phyloP scores from a whole-genome alignment of 768 basidiomycete species.

The Amanita rimosa region DNA sequence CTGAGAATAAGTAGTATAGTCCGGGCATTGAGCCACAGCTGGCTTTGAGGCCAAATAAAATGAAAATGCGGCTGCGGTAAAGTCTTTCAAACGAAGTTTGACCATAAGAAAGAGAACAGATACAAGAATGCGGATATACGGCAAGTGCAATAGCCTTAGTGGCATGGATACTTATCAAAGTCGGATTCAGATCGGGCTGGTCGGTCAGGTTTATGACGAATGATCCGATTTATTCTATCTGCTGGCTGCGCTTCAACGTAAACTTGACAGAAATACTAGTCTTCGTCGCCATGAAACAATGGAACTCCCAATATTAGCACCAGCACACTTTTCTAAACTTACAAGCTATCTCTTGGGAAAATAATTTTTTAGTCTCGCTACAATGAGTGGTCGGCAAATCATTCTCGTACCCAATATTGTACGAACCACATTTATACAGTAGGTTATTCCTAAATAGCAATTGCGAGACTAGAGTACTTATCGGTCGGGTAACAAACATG shows the following conservation, averaged over 20 bases:
- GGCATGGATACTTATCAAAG: background rate
- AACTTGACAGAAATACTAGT: too few relatives aligned
- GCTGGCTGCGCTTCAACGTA: too few relatives aligned
- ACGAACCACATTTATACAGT: background rate
- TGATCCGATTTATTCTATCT: too few relatives aligned
- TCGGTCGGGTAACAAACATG: background rate
- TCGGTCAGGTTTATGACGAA: too few relatives aligned
- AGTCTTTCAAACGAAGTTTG: slow-evolving; percentile 12
- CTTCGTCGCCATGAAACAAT: too few relatives aligned
- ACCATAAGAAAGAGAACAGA: slow-evolving; percentile 9
- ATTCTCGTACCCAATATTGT: too few relatives aligned
- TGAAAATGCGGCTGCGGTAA: slow-evolving; percentile 16
- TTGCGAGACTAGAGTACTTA: background rate
- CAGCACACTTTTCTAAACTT: too few relatives aligned
- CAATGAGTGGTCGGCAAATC: too few relatives aligned
- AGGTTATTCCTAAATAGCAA: background rate
- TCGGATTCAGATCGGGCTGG: background rate
- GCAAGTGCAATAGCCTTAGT: background rate
- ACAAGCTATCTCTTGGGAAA: too few relatives aligned
- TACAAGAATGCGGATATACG: background rate
- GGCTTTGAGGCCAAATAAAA: slow-evolving; percentile 7
- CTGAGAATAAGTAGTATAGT: slow-evolving; percentile 50
- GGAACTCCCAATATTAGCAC: too few relatives aligned
- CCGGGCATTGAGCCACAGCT: slow-evolving; percentile 39
- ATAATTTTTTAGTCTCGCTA: too few relatives aligned